Evolutionary conservation across 768 basidiomycete species (phyloP).

Genomic region (Suillus paluster): DNA sequence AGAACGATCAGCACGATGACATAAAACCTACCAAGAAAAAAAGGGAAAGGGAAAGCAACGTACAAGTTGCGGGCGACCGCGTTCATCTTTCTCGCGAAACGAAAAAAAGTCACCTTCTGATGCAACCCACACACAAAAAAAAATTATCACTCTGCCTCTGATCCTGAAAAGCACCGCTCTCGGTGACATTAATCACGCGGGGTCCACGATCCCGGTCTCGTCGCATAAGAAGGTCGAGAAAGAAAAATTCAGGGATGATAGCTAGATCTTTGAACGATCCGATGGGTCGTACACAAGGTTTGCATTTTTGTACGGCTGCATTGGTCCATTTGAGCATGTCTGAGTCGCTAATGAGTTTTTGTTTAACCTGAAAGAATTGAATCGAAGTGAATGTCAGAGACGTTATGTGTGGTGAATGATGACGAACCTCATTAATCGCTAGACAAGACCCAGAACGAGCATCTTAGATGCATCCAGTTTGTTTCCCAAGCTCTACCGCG

Average conservation of each 20-base stretch:
- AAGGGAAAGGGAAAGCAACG: slow-evolving; percentile 41
- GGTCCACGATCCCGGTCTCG: slow-evolving; percentile 97
- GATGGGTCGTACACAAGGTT: slow-evolving; percentile 63
- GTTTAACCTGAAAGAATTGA: slow-evolving; percentile 64
- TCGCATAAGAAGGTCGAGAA: slow-evolving; percentile 88
- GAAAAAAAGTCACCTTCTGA: slow-evolving; percentile 4
- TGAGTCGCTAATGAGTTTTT: slow-evolving; percentile 84
- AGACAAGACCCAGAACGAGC: slow-evolving; percentile 92
- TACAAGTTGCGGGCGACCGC: slow-evolving; percentile 87
- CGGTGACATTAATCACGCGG: slow-evolving; percentile 67
- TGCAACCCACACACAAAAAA: slow-evolving; percentile 24
- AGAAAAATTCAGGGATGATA: slow-evolving; percentile 90
- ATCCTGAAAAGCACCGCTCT: slow-evolving; percentile 78
- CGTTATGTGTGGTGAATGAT: slow-evolving; percentile 77
- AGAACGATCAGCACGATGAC: background rate
- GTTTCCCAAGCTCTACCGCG: slow-evolving; percentile 86
- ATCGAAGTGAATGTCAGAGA: slow-evolving; percentile 82
- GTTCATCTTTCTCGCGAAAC: slow-evolving; percentile 98
- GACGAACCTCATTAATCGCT: slow-evolving; percentile 82
- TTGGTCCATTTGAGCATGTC: slow-evolving; percentile 98
- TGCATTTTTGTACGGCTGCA: slow-evolving; percentile 76
- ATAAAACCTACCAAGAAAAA: no score
- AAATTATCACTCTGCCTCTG: slow-evolving; percentile 86
- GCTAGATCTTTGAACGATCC: slow-evolving; percentile 96
- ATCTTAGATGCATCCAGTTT: slow-evolving; percentile 92